Evolutionary conservation across 345 rosid species (phyloP), one percentile per base, ranked within the genome.

Genomic region (Luvunga scandens): DNA sequence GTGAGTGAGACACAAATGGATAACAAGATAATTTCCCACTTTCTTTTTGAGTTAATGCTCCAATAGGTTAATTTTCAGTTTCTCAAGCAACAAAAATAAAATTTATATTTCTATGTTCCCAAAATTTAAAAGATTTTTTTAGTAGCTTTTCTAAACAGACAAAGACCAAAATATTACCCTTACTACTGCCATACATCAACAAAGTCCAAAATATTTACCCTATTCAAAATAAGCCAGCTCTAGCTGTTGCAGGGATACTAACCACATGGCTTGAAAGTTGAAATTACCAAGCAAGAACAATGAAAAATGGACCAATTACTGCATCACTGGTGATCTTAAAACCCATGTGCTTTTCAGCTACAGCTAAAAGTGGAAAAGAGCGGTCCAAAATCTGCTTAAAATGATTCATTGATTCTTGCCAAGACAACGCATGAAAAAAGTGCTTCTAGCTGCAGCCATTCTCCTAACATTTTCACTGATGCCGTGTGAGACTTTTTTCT

Each of bases 11-110:
- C 79, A 2, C 80, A 42, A 39, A 21, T 39, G 77, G 80, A 81
- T 81, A 71, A 81, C 81, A 74, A 76, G 84, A 79, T 68, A 81
- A 72, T 0, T 13, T 45, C 13, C 9, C 45, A 53, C 8, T 31
- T 64, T 55, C 70, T 62, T 76, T 69, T 65, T 69, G 70, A 60
- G 31, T 36, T 73, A 36, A 72, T 69, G n/a, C 69, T 56, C 69
- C 18, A 7, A 10, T 25, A 34, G 33, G 38, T 31, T 71, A 33
- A 21, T 24, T 60, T 59, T n/a, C 2, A 3, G 48, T 24, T 24
- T 62, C 61, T 55, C 62, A 3, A 12, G 13, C 5, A 3, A 45
- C 5, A 12, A 45, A 45, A 45, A 45, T 12, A 10, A 42, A 42
- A 12, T 3, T 0, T 42, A 42, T 45, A 1, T 45, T 13, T 13